Percentiles rank a stretch among this genome's conserved stretches.
phyloP scores from a whole-genome alignment of 2,329 filamentous ascomycete genomes.

The Colletotrichum acutatum region DNA sequence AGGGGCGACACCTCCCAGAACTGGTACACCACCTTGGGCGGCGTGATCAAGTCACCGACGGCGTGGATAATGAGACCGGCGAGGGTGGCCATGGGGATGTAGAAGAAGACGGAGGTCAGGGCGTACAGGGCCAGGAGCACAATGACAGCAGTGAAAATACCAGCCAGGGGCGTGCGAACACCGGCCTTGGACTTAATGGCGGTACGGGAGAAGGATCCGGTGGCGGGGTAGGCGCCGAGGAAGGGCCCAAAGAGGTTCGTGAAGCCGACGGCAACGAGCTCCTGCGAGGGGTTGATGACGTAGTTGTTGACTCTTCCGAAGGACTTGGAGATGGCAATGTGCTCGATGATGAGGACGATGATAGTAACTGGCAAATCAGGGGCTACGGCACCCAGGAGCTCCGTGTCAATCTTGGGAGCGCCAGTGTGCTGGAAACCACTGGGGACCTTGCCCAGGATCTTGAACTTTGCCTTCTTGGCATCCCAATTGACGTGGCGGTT shows the following conservation, averaged over 20 bases:
- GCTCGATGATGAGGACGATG: slow-evolving; percentile 84
- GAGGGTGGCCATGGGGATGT: slow-evolving; percentile 78
- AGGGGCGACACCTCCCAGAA: slow-evolving; percentile 83
- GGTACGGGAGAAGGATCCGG: slow-evolving; percentile 69
- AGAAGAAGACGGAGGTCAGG: slow-evolving; percentile 82
- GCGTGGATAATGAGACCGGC: slow-evolving; percentile 86
- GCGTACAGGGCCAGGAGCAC: slow-evolving; percentile 83
- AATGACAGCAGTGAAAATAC: slow-evolving; percentile 80
- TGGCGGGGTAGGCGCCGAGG: slow-evolving; percentile 65
- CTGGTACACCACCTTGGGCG: slow-evolving; percentile 78
- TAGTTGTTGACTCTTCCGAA: slow-evolving; percentile 86
- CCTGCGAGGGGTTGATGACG: slow-evolving; percentile 81
- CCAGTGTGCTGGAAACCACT: slow-evolving; percentile 78
- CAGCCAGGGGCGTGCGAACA: slow-evolving; percentile 81
- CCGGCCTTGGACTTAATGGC: slow-evolving; percentile 88
- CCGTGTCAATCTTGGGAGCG: slow-evolving; percentile 69
- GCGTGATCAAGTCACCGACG: slow-evolving; percentile 79
- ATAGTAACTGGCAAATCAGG: slow-evolving; percentile 77
- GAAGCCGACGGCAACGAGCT: slow-evolving; percentile 81
- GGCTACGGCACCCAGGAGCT: slow-evolving; percentile 71
- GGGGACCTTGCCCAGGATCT: slow-evolving; percentile 75
- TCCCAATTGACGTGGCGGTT: slow-evolving; percentile 67
- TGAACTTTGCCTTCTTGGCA: slow-evolving; percentile 65
- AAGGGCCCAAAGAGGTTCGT: slow-evolving; percentile 82
- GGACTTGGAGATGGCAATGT: slow-evolving; percentile 86